These are phyloP conservation scores for Aspergillus kassunensis DNA, from an alignment of 495 filamentous ascomycete genomes.

Conservation along the genomic window DNA sequence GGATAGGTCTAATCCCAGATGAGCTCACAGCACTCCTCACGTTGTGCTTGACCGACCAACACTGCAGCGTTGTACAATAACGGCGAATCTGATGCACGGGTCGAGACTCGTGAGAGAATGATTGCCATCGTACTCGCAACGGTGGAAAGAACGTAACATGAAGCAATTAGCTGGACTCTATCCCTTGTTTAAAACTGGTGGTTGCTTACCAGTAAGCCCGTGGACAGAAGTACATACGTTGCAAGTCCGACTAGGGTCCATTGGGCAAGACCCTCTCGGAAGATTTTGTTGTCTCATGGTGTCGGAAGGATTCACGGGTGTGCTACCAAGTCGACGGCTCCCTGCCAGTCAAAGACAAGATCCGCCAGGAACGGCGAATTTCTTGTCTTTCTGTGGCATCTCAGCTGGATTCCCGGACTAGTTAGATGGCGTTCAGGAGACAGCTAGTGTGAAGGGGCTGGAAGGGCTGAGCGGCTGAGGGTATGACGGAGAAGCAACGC, in stretches of 20 bases:
- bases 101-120: not conserved
- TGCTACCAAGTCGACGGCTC: slow-evolving; percentile 5
- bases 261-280: slow-evolving; percentile 13
- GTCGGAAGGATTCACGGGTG: slow-evolving; percentile 16
- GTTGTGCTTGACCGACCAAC: not conserved
- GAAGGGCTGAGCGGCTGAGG: not conserved
- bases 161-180: not conserved
- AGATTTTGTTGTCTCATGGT: slow-evolving; percentile 7
- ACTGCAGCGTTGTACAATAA: slow-evolving; percentile 8
- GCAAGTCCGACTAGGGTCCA: slow-evolving; percentile 2
- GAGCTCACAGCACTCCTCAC: not conserved
- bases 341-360: not conserved
- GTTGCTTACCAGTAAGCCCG: not conserved
- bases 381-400: not conserved
- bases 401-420: not conserved
- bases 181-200: not conserved
- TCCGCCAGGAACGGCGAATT: slow-evolving; percentile 9
- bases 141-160: not conserved
- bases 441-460: not conserved
- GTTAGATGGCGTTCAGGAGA: not conserved
- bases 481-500: slow-evolving; percentile 5
- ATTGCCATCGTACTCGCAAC: not conserved
- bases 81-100: not conserved
- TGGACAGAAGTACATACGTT: not conserved
- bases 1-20: not conserved